A percentile compares a stretch with the other conserved stretches of the same genome.
These are phyloP conservation scores for Zangia roseola DNA, from an alignment of 768 basidiomycete species.

Conservation along the genomic window DNA sequence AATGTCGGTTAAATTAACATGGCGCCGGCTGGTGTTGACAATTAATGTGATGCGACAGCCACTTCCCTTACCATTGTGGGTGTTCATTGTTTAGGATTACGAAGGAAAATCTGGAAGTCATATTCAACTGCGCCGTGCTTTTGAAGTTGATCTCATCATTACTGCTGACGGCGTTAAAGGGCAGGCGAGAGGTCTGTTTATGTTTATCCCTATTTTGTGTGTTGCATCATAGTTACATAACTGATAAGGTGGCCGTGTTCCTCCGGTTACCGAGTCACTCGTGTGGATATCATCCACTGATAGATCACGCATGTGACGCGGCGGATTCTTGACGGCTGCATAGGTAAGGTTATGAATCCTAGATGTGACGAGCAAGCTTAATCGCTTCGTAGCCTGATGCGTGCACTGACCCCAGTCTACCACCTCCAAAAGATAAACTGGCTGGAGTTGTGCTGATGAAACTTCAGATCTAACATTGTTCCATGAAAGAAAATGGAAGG, in stretches of 20 bases:
- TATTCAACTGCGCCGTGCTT: conserved; percentile 21
- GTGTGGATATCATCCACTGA: conserved; percentile 18
- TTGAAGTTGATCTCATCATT: conserved; percentile 23
- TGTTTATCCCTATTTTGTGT: not conserved
- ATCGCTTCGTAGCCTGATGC: conserved; percentile 8
- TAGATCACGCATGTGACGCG: conserved; percentile 9
- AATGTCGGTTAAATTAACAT: conserved; percentile 27
- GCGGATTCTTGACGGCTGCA: conserved; percentile 18
- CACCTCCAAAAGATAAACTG: not conserved
- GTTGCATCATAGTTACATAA: not conserved
- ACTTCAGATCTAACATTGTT: conserved; percentile 22
- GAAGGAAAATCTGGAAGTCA: conserved; percentile 25
- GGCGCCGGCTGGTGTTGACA: conserved; percentile 13
- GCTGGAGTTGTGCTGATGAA: conserved; percentile 18
- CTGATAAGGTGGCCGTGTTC: conserved; percentile 20
- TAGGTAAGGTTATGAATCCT: conserved; percentile 11
- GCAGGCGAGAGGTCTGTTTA: conserved; percentile 4
- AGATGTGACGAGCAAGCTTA: not conserved
- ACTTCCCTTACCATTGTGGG: conserved; percentile 11
- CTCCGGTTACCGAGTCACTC: conserved; percentile 19
- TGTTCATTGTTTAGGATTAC: conserved; percentile 22
- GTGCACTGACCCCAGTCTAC: conserved; percentile 19
- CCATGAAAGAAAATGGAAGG: conserved; percentile 20
- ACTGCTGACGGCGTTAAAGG: conserved; percentile 27
- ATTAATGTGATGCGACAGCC: conserved; percentile 14